Percentiles rank a stretch among this genome's conserved stretches.
Conservation (phyloP, 73 alveolate genomes). For the Paramecium sonneborni region DNA sequence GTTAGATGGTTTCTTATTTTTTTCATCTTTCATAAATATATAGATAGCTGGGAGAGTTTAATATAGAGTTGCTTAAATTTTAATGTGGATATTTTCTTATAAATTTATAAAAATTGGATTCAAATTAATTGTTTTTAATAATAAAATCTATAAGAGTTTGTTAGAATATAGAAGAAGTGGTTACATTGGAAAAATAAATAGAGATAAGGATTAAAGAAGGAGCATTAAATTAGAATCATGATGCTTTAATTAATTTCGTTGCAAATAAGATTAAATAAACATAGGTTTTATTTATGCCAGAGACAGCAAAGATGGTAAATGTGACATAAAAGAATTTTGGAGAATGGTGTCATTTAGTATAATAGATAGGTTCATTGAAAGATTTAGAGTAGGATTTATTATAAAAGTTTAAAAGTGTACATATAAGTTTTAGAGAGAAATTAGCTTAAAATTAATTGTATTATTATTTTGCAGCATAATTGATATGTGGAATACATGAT, state of each 20-base stretch:
- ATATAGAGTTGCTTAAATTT: neutral
- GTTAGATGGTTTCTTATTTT: neutral
- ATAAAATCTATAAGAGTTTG: neutral
- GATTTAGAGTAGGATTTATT: neutral
- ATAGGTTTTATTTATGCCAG: neutral
- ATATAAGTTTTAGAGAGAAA: neutral
- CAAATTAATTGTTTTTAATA: conserved; percentile 3
- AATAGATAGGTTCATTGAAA: neutral
- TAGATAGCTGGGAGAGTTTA: neutral
- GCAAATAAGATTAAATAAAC: neutral
- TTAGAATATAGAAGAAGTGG: neutral
- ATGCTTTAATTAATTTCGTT: neutral
- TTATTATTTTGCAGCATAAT: neutral
- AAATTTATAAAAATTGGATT: neutral
- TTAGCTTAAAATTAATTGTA: neutral
- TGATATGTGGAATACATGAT: neutral
- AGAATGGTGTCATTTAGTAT: conserved; percentile 22
- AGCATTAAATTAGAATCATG: neutral
- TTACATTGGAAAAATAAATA: neutral
- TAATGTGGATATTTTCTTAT: neutral
- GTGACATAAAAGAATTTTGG: neutral
- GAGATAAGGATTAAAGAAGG: neutral
- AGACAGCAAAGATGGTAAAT: neutral
- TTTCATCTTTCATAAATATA: neutral
- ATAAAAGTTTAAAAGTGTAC: neutral